Conservation (phyloP, 768 basidiomycete species). For the Porphyrellus cyaneotinctus region DNA sequence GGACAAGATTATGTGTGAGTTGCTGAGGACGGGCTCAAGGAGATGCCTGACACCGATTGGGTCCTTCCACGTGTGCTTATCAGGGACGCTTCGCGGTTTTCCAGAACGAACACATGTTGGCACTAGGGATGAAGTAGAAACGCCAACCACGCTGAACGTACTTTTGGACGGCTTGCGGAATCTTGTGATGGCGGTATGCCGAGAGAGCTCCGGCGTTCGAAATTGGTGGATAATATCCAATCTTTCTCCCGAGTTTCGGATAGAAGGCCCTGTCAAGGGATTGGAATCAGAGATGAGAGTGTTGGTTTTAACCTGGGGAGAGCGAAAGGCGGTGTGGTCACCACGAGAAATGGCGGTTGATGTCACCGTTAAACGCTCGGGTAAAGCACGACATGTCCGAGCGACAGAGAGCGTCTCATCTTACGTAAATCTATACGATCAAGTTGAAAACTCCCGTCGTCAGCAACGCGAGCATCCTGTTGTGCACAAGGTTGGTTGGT, state of each 20-base stretch:
- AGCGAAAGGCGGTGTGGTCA: no score
- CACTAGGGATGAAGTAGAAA: slow-evolving; percentile 1
- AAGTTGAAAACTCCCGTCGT: no score
- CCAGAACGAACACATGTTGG: slow-evolving; percentile 15
- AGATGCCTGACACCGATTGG: background rate
- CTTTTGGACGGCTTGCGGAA: slow-evolving; percentile 24
- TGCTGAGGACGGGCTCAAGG: background rate
- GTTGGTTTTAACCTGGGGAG: no score
- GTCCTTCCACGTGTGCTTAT: slow-evolving; percentile 12
- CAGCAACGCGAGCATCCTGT: no score
- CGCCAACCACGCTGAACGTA: slow-evolving; percentile 36
- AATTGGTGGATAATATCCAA: slow-evolving; percentile 2
- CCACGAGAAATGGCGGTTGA: no score
- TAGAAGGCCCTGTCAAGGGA: no score
- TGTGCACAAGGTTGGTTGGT: no score
- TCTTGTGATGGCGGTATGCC: slow-evolving; percentile 4
- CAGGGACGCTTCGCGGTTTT: slow-evolving; percentile 30
- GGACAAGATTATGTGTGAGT: background rate
- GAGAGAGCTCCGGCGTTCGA: slow-evolving; percentile 31
- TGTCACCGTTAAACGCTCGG: no score
- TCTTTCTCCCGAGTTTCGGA: background rate
- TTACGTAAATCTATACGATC: no score
- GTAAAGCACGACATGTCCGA: no score
- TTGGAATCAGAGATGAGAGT: no score
- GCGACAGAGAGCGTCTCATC: no score